These are phyloP conservation scores for Medicago arabica DNA, from an alignment of 306 rosid genomes.

Conservation along the genomic window DNA sequence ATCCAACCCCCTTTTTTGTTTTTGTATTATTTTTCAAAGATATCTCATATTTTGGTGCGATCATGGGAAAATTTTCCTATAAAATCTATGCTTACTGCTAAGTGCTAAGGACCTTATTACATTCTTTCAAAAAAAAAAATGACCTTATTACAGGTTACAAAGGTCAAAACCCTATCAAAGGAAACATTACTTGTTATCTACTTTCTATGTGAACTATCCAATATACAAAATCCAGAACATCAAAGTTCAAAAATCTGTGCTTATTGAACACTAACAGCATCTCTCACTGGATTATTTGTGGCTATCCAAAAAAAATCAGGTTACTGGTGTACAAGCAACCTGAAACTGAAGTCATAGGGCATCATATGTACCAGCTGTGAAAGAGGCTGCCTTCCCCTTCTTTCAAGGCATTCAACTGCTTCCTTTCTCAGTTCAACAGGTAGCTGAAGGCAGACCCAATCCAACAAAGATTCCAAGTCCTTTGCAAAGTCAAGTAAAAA, in stretches of 20 bases:
- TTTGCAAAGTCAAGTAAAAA: slow-evolving; percentile 87
- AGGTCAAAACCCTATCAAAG: slow-evolving; percentile 23
- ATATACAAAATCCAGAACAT: slow-evolving; percentile 44
- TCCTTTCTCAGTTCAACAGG: slow-evolving; percentile 68
- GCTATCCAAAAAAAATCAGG: background rate
- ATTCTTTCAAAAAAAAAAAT: background rate
- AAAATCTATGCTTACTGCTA: background rate
- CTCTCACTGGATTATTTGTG: slow-evolving; percentile 44
- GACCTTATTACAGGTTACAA: slow-evolving; percentile 33
- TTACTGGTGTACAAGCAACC: slow-evolving; percentile 64
- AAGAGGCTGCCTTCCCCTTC: slow-evolving; percentile 61
- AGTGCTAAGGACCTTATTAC: slow-evolving; percentile 25
- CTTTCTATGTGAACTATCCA: slow-evolving; percentile 39
- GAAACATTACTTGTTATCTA: slow-evolving; percentile 23
- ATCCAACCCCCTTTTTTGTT: background rate
- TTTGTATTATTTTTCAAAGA: background rate
- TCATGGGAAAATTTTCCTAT: background rate
- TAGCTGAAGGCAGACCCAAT: slow-evolving; percentile 86
- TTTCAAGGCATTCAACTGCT: slow-evolving; percentile 72
- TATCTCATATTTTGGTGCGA: background rate
- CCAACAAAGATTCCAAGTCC: slow-evolving; percentile 80
- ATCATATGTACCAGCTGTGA: slow-evolving; percentile 66
- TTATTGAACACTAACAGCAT: background rate
- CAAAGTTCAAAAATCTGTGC: slow-evolving; percentile 27
- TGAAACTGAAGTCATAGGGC: slow-evolving; percentile 84